These are phyloP conservation scores for Cryphonectria carpinicola DNA, from an alignment of 2,329 filamentous ascomycete species.

Conservation along the genomic window DNA sequence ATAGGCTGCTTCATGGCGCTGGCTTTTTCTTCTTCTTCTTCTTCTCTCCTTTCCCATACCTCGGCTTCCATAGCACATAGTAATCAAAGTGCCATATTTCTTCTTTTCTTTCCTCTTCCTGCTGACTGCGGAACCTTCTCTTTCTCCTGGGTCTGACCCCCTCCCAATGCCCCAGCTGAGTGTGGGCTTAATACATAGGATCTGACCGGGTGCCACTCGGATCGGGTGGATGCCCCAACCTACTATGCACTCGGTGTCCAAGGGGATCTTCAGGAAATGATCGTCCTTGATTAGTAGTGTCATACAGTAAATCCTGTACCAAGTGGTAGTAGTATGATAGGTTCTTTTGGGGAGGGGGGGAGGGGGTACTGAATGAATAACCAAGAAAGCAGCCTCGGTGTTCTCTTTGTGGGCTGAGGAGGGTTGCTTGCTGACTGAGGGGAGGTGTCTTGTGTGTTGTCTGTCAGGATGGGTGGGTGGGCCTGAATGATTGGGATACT, in stretches of 20 bases:
- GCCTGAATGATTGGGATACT: background rate
- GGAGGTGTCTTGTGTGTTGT: background rate
- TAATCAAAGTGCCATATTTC: background rate
- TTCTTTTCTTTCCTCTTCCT: no score
- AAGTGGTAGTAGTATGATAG: no score
- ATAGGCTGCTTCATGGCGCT: no score
- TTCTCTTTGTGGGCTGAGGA: background rate
- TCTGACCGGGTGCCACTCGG: slow-evolving; percentile 3
- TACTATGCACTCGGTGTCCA: background rate
- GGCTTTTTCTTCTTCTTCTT: background rate
- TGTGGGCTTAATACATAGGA: background rate
- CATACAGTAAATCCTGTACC: no score
- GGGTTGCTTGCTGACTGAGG: background rate
- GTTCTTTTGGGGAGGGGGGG: no score
- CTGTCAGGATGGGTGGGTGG: background rate
- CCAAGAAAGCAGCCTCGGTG: background rate
- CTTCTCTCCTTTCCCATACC: background rate
- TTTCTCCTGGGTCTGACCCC: background rate
- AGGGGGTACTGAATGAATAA: no score
- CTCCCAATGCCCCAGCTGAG: background rate
- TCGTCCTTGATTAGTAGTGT: no score
- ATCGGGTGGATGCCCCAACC: background rate
- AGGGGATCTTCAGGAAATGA: no score
- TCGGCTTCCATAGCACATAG: background rate
- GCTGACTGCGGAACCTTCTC: background rate